A percentile compares a stretch with the other conserved stretches of the same genome.
These are phyloP conservation scores for thale cress (Arabidopsis thaliana) DNA, from an alignment of 345 rosid species.

Conservation along the genomic window DNA sequence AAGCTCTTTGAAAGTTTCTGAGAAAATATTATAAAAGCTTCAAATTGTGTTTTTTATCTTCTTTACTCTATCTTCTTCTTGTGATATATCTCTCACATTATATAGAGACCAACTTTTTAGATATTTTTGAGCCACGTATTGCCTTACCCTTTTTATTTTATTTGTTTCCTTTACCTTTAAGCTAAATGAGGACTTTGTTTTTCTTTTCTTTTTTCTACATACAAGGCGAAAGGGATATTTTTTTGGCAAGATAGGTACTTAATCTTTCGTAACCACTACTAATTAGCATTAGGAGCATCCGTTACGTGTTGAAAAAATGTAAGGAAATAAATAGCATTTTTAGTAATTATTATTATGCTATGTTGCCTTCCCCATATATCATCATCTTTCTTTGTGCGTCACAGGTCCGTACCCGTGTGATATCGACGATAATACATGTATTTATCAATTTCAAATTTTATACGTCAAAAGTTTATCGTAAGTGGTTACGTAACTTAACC, in stretches of 20 bases:
- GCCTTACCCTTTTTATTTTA: background rate
- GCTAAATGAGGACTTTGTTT: background rate
- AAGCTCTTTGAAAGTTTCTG: conserved; percentile 15
- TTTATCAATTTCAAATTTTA: background rate
- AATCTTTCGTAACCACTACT: conserved; percentile 6
- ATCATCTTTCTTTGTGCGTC: conserved; percentile 19
- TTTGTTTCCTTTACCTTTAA: conserved; percentile 5
- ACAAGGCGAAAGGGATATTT: background rate
- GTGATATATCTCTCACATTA: conserved; percentile 10
- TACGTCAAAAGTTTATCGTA: background rate
- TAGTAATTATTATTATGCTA: background rate
- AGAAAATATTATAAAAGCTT: conserved; percentile 5
- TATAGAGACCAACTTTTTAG: conserved; percentile 42
- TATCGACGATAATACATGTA: background rate
- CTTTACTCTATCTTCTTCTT: conserved; percentile 1
- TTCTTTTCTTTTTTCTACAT: background rate
- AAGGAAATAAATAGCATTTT: background rate
- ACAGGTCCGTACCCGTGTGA: background rate
- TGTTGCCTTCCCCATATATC: background rate
- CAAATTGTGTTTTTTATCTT: conserved; percentile 15
- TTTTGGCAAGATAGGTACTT: background rate
- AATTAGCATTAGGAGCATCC: conserved; percentile 4
- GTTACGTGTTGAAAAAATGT: conserved; percentile 20
- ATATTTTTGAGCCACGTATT: conserved; percentile 42
- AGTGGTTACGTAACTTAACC: background rate